Base-by-base conservation (phyloP, 805 yeast genomes). In the Candida loeiensis region DNA sequence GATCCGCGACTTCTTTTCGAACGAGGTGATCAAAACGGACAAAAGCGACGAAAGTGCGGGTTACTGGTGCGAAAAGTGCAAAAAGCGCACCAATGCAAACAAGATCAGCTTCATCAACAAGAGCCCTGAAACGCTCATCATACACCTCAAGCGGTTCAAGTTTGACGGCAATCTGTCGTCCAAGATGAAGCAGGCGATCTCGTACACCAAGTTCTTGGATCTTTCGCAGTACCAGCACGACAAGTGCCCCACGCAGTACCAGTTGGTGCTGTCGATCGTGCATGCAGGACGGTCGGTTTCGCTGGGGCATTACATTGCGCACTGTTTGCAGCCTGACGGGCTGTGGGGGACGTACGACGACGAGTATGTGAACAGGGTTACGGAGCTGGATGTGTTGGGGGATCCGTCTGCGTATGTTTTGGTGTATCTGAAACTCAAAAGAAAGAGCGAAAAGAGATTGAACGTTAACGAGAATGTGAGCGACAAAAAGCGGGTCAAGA, bases 281-380 rank as follows among this genome's bases (percentile, higher is more conserved):
- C 99, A 93, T 56, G 96, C 87, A 53, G 99, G 99, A 29, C 73
- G 98, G 47, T 85, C 96, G 1, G 81, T 90, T 11, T 80, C 89
- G 33, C 81, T 93, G 3, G 99, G 99, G 3, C 99, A 93, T 61
- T 93, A 93, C 55, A 77, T 89, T 44, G 85, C 95, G 1, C 88
- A 86, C 56, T 86, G 96, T 56, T 77, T 84, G 46, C 96, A 90
- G 61, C 95, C 97, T 1, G 93, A 86, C 61, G 91, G 89, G 2
- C 64, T 83, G 2, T 93, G 98, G 99, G 82, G 88, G 20, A 82
- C 88, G 7, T 93, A 91, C 61, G 98, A 93, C 58, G 99, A 93
- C 58, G 99, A 93, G 54, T 79, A 82, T 54, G 80, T 87, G 49
- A 84, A 86, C 54, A 72, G 71, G 44, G 80, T 86, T 39, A 72